Evolutionary conservation across 495 filamentous ascomycete species (phyloP).

Genomic region (Trichoderma erinaceum): DNA sequence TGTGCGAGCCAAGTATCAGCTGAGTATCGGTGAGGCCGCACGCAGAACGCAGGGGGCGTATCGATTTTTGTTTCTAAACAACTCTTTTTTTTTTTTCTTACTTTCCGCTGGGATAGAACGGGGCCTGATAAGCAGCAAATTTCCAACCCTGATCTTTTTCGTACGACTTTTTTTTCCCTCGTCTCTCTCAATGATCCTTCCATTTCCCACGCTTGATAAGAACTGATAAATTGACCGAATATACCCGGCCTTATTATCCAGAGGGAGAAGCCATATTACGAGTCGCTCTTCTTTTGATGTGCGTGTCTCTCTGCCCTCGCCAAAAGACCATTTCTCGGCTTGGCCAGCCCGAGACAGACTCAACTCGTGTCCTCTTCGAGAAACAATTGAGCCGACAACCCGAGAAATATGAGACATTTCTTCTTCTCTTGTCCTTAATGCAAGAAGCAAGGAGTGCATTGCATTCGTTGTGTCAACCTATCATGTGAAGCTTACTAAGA

Average conservation of each 20-base stretch:
- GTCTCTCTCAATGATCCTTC: neutral
- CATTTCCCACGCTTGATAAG: neutral
- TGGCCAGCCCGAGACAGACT: neutral
- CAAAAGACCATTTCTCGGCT: neutral
- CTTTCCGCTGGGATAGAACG: neutral
- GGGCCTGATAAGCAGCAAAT: neutral
- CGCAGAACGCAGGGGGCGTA: neutral
- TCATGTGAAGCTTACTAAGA: neutral
- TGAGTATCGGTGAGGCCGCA: slow-evolving; percentile 12
- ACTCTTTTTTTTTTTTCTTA: neutral
- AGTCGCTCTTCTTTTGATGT: neutral
- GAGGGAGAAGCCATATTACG: neutral
- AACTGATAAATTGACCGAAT: neutral
- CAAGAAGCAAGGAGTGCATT: neutral
- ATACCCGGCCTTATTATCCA: neutral
- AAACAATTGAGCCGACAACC: slow-evolving; percentile 1
- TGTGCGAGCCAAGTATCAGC: neutral
- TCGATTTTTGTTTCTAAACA: neutral
- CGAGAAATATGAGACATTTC: neutral
- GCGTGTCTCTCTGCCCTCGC: neutral
- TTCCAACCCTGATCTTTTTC: neutral
- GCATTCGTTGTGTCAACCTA: neutral
- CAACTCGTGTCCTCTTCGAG: neutral
- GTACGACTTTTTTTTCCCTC: neutral
- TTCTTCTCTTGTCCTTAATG: neutral